phyloP scores from a whole-genome alignment of 164 flowering plant genomes.

The Sextonia rubra region DNA sequence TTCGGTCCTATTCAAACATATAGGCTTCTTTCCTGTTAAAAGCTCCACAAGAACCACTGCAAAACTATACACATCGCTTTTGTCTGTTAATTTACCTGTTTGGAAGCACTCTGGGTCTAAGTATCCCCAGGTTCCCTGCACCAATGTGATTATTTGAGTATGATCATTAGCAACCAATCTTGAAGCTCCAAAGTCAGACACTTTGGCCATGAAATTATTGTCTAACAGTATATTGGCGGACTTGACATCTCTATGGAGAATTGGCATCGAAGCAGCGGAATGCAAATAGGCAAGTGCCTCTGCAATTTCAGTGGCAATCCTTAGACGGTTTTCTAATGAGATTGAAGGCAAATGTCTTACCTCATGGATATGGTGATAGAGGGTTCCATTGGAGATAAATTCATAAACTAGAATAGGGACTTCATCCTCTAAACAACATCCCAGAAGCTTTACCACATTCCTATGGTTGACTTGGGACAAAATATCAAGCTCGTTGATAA shows the following conservation, averaged over 20 bases:
- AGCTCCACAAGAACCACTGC: conserved; percentile 4
- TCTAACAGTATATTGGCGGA: conserved; percentile 40
- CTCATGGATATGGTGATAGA: conserved; percentile 15
- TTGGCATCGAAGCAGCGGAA: conserved; percentile 33
- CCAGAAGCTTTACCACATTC: conserved; percentile 25
- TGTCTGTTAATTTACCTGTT: conserved; percentile 1
- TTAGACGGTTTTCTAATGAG: conserved; percentile 24
- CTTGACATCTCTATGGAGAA: conserved; percentile 43
- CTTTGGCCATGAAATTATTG: conserved; percentile 29
- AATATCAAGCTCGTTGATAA: conserved; percentile 21
- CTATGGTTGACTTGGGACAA: conserved; percentile 20
- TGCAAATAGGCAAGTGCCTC: conserved; percentile 41
- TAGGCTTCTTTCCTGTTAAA: background rate
- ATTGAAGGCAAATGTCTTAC: background rate
- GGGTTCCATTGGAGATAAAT: conserved; percentile 20
- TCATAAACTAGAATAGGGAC: conserved; percentile 28
- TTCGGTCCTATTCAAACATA: background rate
- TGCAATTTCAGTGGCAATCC: conserved; percentile 27
- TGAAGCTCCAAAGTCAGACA: conserved; percentile 42
- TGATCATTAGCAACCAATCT: conserved; percentile 32
- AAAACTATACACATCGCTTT: conserved; percentile 8
- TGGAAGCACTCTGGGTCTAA: conserved; percentile 9
- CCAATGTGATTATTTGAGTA: conserved; percentile 16
- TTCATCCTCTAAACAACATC: conserved; percentile 23
- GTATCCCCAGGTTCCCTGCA: conserved; percentile 1